A percentile compares a stretch with the other conserved stretches of the same genome.
Conservation (phyloP, 768 basidiomycete genomes). For the Boletus fagicola region DNA sequence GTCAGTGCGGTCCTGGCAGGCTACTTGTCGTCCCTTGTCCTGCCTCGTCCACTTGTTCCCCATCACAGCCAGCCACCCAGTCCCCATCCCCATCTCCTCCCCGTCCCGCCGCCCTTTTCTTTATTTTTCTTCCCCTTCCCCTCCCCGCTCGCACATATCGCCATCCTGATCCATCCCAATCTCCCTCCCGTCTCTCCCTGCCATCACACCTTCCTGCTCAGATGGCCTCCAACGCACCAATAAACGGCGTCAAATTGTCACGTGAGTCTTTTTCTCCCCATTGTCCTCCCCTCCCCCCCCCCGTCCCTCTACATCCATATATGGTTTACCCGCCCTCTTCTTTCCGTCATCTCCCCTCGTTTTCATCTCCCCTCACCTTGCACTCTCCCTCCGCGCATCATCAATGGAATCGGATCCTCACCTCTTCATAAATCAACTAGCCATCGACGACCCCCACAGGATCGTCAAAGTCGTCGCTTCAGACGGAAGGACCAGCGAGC, state of each 20-base stretch:
- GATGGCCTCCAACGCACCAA: slow-evolving; percentile 77
- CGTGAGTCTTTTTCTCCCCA: slow-evolving; percentile 49
- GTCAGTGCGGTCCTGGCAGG: slow-evolving; percentile 24
- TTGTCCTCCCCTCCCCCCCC: slow-evolving; percentile 17
- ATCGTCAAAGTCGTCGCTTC: slow-evolving; percentile 94
- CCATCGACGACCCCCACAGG: slow-evolving; percentile 95
- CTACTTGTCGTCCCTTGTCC: slow-evolving; percentile 25
- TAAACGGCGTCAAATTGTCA: slow-evolving; percentile 86
- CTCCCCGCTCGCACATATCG: slow-evolving; percentile 10
- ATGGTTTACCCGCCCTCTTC: slow-evolving; percentile 27
- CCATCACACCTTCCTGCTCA: slow-evolving; percentile 20
- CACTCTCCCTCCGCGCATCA: slow-evolving; percentile 8
- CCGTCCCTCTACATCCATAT: slow-evolving; percentile 27
- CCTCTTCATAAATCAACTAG: slow-evolving; percentile 38
- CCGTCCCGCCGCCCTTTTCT: neutral
- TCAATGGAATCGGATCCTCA: slow-evolving; percentile 31
- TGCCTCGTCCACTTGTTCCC: slow-evolving; percentile 17
- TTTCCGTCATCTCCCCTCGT: slow-evolving; percentile 33
- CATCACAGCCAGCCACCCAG: slow-evolving; percentile 2
- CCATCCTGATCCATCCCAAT: slow-evolving; percentile 14
- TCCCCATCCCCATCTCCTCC: slow-evolving; percentile 10
- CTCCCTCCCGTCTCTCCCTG: slow-evolving; percentile 4
- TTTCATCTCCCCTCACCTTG: slow-evolving; percentile 37
- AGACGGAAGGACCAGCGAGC: slow-evolving; percentile 90
- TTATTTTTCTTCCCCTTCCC: neutral